These are phyloP conservation scores for Ceratocystis ficicola DNA, from an alignment of 2,329 filamentous ascomycete genomes.

Conservation along the genomic window DNA sequence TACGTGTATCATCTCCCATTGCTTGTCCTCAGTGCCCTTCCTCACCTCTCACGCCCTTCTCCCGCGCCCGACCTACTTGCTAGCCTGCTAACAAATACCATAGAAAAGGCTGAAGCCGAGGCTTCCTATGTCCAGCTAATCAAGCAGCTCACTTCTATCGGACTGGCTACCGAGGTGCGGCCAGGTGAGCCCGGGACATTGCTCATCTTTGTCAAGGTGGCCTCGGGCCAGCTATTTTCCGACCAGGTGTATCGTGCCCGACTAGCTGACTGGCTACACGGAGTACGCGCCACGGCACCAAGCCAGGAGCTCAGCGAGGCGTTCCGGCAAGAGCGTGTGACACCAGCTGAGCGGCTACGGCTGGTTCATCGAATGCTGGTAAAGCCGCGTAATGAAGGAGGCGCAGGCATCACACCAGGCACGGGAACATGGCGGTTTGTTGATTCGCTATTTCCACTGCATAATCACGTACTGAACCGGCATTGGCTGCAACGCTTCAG, in stretches of 20 bases:
- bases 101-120: slow-evolving; percentile 47
- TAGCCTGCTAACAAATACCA: not conserved
- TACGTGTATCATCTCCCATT: slow-evolving; percentile 30
- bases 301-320: slow-evolving; percentile 57
- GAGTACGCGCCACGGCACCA: slow-evolving; percentile 66
- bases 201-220: slow-evolving; percentile 70
- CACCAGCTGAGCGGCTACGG: slow-evolving; percentile 76
- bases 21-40: not conserved
- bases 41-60: not conserved
- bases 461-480: slow-evolving; percentile 64
- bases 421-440: slow-evolving; percentile 61
- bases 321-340: slow-evolving; percentile 62
- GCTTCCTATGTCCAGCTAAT: slow-evolving; percentile 68
- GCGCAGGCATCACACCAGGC: slow-evolving; percentile 62
- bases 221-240: slow-evolving; percentile 60
- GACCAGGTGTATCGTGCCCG: slow-evolving; percentile 76
- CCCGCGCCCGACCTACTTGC: not conserved
- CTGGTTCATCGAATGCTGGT: slow-evolving; percentile 79
- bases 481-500: slow-evolving; percentile 64
- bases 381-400: slow-evolving; percentile 58
- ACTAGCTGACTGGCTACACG: slow-evolving; percentile 87
- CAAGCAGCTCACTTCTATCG: slow-evolving; percentile 59
- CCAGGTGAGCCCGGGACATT: slow-evolving; percentile 63
- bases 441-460: slow-evolving; percentile 63
- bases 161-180: slow-evolving; percentile 80